Evolutionary conservation across 148 eudicot species (phyloP).

Genomic region (Cornus kousa): DNA sequence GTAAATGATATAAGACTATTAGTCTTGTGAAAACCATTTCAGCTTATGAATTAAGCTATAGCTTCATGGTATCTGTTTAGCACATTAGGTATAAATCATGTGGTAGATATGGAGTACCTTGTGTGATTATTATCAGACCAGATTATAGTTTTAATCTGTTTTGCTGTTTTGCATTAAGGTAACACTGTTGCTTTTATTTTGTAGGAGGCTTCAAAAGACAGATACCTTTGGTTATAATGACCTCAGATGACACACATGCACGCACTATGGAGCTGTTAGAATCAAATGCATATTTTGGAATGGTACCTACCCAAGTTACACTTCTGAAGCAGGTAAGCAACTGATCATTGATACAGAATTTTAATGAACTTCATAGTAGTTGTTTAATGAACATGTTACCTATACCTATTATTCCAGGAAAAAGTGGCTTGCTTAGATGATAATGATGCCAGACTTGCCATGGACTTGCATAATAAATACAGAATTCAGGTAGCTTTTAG

Average conservation of each 20-base stretch:
- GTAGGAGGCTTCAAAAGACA: slow-evolving; percentile 60
- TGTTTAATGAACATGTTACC: background rate
- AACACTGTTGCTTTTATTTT: slow-evolving; percentile 21
- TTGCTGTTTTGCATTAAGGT: background rate
- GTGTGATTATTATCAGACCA: background rate
- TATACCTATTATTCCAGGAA: slow-evolving; percentile 48
- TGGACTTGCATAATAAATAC: slow-evolving; percentile 72
- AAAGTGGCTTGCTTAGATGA: slow-evolving; percentile 99
- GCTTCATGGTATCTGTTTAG: background rate
- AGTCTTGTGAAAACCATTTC: background rate
- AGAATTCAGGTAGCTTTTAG: slow-evolving; percentile 66
- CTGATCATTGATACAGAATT: background rate
- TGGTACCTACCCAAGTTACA: slow-evolving; percentile 75
- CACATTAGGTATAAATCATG: background rate
- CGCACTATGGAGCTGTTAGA: slow-evolving; percentile 67
- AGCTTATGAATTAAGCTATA: background rate
- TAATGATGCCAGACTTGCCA: slow-evolving; percentile 94
- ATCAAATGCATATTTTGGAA: slow-evolving; percentile 86
- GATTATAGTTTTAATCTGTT: too few relatives aligned
- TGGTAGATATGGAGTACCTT: background rate
- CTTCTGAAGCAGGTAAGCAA: slow-evolving; percentile 87
- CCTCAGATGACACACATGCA: slow-evolving; percentile 92
- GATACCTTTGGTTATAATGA: slow-evolving; percentile 90
- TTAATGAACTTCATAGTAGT: background rate
- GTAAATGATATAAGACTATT: background rate